Evolutionary conservation across 2,329 filamentous ascomycete genomes (phyloP).

Genomic region (Nemania sp.): DNA sequence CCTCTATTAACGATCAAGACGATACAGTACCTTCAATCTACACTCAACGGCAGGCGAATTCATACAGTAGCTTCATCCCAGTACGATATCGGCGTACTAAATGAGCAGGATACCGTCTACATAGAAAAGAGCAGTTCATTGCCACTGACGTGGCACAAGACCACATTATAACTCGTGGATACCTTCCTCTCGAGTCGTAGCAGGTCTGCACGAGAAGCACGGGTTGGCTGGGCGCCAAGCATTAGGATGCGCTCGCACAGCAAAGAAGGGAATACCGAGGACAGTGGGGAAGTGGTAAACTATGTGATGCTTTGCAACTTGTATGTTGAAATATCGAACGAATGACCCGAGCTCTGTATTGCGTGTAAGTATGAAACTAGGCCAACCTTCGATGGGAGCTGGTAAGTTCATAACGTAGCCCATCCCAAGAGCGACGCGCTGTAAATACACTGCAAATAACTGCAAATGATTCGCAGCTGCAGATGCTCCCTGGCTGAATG

Average conservation of each 20-base stretch:
- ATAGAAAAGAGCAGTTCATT: not conserved
- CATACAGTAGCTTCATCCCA: not conserved
- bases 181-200: conserved; percentile 27
- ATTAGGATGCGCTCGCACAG: conserved; percentile 16
- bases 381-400: too few species aligned
- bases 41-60: conserved; percentile 12
- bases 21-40: conserved; percentile 2
- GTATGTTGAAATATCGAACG: not conserved
- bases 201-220: conserved; percentile 15
- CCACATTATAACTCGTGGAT: conserved; percentile 14
- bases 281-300: not conserved
- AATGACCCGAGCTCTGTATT: too few species aligned
- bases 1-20: too few species aligned
- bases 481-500: not conserved
- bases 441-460: not conserved
- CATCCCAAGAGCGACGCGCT: too few species aligned
- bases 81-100: conserved; percentile 14
- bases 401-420: too few species aligned
- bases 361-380: too few species aligned
- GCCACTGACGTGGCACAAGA: conserved; percentile 22
- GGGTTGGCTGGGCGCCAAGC: conserved; percentile 25
- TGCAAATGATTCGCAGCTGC: not conserved
- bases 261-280: conserved; percentile 11
- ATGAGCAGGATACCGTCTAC: not conserved
- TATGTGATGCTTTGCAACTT: not conserved